A percentile compares a stretch with the other conserved stretches of the same genome.
Conservation (phyloP, 2,329 filamentous ascomycete species). For the Fusarium avenaceum region DNA sequence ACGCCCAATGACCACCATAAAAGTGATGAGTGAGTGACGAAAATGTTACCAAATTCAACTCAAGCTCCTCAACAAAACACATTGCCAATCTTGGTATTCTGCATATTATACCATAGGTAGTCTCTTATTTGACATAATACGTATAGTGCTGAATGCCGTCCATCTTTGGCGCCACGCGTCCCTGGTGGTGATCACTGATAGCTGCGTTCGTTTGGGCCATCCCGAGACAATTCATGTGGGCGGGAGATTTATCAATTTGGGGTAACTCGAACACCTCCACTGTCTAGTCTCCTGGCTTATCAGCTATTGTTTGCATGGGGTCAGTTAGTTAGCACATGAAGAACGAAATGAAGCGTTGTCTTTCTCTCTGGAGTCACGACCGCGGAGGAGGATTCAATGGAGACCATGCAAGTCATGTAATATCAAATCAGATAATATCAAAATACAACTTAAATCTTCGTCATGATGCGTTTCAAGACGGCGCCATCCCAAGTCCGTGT, state of each 20-base stretch:
- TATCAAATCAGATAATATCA: not conserved
- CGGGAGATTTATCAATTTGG: constrained; percentile 19
- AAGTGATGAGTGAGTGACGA: not conserved
- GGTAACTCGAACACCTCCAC: constrained; percentile 5
- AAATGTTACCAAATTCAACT: constrained; percentile 7
- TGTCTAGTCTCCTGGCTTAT: constrained; percentile 11
- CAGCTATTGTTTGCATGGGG: not conserved
- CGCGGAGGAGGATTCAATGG: not conserved
- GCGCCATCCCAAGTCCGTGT: constrained; percentile 32
- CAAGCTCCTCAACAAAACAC: constrained; percentile 33
- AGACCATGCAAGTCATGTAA: constrained; percentile 22
- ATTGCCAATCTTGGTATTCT: constrained; percentile 1
- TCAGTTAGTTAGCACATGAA: constrained; percentile 27
- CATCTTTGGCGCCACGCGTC: constrained; percentile 25
- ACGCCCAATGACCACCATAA: constrained; percentile 20
- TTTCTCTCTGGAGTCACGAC: not conserved
- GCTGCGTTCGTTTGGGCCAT: constrained; percentile 23
- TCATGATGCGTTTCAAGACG: constrained; percentile 37
- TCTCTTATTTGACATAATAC: not conserved
- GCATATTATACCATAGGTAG: not conserved
- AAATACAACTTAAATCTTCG: constrained; percentile 21
- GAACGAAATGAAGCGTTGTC: constrained; percentile 3
- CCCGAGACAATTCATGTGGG: not conserved
- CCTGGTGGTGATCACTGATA: constrained; percentile 31
- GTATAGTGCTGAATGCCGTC: constrained; percentile 2